Evolutionary conservation across 2,329 filamentous ascomycete species (phyloP).

Genomic region (Didymella pinodella): DNA sequence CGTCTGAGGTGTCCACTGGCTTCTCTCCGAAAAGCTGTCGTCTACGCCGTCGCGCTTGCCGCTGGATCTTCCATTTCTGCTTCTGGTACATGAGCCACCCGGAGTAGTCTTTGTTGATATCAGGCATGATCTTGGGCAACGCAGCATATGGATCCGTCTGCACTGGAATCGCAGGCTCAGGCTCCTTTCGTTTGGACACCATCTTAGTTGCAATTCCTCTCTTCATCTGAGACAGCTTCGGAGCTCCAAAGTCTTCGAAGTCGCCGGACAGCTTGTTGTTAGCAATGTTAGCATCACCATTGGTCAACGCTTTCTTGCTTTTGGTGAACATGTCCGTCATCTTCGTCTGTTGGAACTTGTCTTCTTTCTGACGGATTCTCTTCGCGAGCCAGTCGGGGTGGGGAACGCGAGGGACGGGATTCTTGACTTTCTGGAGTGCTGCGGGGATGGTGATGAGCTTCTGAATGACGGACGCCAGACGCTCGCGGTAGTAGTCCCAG

Average conservation of each 20-base stretch:
- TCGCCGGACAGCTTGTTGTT: conserved; percentile 67
- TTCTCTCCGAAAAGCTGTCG: conserved; percentile 93
- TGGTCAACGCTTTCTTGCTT: conserved; percentile 73
- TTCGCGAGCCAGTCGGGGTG: conserved; percentile 98
- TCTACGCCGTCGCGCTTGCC: conserved; percentile 82
- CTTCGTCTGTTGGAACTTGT: conserved; percentile 98
- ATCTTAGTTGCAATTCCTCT: conserved; percentile 55
- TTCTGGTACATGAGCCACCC: conserved; percentile 95
- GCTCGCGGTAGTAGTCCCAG: conserved; percentile 97
- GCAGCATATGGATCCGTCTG: conserved; percentile 80
- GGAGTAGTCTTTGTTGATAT: conserved; percentile 83
- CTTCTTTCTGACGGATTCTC: conserved; percentile 92
- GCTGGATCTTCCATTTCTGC: conserved; percentile 98
- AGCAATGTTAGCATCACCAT: conserved; percentile 71
- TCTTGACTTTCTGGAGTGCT: conserved; percentile 91
- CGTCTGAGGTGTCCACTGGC: conserved; percentile 66
- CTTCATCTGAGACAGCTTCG: conserved; percentile 58
- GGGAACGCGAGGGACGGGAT: conserved; percentile 89
- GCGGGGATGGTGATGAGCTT: conserved; percentile 99
- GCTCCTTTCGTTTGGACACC: conserved; percentile 59
- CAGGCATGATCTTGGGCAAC: conserved; percentile 84
- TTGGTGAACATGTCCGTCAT: conserved; percentile 90
- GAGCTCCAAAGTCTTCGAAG: conserved; percentile 79
- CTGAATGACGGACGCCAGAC: conserved; percentile 95
- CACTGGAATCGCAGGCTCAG: conserved; percentile 59